Base-by-base conservation (phyloP, 73 alveolate species). In the Uronychia binucleata region DNA sequence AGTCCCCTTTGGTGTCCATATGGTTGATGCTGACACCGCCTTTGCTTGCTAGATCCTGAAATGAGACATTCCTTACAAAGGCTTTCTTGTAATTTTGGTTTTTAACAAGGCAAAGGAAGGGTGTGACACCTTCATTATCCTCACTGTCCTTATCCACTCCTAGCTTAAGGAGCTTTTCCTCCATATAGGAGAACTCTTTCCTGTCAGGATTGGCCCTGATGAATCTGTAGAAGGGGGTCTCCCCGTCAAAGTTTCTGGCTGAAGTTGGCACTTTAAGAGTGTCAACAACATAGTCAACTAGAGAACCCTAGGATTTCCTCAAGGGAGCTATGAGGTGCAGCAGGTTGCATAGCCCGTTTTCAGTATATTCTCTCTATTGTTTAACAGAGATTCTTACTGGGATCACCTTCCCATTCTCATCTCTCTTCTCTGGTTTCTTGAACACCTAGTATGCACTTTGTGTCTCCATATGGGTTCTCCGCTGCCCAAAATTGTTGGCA, bases 21-120 rank as follows among this genome's bases (percentile, higher is more conserved):
- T 87, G 88, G 78, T 90, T 85, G 26, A 90, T 85, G 59, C 85
- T 83, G 8, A 91, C 95, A n/a, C 95, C 95, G 26, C 59, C 29
- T n/a, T 78, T 77, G 79, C 59, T 92, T 19, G 85, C 57, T 58
- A 30, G 83, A 11, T 46, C 67, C 67, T 46, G 19, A 19, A 11
- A 46, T 46, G 19, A 46, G 5, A 46, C 19, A 11, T 19, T 46
- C n/a, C 67, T 46, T 46, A 46, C 67, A 46, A 46, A 46, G 5
- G 67, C 67, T 46, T 46, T 46, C 5, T 46, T 46, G 67, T 11
- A 46, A 19, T 46, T 46, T 46, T 46, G 5, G n/a, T 46, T 46
- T 19, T 19, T 46, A 19, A 46, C 5, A 11, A 46, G 19, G 67
- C 5, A 46, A 5, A 46, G 19, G 19, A 46, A 46, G 19, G 67